phyloP scores from a whole-genome alignment of 352 stramenopile species.

The Aphanomyces stellatus region DNA sequence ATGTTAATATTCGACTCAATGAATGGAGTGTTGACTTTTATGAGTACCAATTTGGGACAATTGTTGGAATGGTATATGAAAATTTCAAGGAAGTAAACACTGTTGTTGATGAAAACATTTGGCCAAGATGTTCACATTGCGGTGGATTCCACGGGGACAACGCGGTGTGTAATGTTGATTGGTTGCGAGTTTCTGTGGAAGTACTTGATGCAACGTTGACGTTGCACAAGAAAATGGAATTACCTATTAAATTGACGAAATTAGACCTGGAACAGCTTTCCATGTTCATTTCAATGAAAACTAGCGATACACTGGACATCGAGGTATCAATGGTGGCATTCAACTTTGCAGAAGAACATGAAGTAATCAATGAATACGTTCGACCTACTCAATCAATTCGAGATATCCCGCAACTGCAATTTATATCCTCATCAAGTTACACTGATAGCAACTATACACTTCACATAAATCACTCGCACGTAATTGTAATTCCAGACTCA shows the following conservation, averaged over 20 bases:
- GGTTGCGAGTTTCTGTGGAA: constrained; percentile 69
- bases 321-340: constrained; percentile 48
- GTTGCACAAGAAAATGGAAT: constrained; percentile 45
- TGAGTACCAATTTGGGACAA: constrained; percentile 52
- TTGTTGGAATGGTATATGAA: constrained; percentile 79
- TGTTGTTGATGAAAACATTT: constrained; percentile 73
- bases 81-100: constrained; percentile 78
- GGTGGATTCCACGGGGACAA: constrained; percentile 53
- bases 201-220: constrained; percentile 65
- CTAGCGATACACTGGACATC: constrained; percentile 73
- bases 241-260: constrained; percentile 35
- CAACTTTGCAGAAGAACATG: constrained; percentile 41
- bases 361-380: constrained; percentile 54
- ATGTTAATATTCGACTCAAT: constrained; percentile 60
- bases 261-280: constrained; percentile 77
- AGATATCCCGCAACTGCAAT: constrained; percentile 67
- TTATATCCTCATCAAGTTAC: constrained; percentile 68
- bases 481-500: constrained; percentile 59
- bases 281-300: constrained; percentile 63
- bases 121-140: constrained; percentile 51
- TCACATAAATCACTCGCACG: constrained; percentile 68
- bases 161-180: constrained; percentile 62
- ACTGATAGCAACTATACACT: constrained; percentile 56
- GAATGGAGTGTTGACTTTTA: constrained; percentile 61
- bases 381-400: constrained; percentile 41